Evolutionary conservation across 1,139 yeast species (phyloP).

Genomic region (Candida dubliniensis): DNA sequence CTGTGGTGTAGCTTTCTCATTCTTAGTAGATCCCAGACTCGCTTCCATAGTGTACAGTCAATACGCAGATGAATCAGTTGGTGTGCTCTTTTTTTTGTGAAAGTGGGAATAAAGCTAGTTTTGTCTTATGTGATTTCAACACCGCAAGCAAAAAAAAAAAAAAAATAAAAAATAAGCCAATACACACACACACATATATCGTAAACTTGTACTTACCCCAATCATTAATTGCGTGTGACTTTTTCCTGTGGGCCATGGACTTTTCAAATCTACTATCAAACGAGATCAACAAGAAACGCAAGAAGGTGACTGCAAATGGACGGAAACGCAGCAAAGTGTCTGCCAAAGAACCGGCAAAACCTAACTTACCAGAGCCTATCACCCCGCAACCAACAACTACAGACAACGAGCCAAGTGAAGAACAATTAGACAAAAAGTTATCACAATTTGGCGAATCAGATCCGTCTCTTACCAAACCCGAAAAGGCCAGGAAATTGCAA

Average conservation of each 20-base stretch:
- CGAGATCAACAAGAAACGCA: constrained; percentile 15
- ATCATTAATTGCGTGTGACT: no score
- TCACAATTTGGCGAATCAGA: constrained; percentile 12
- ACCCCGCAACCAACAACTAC: background rate
- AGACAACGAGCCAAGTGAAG: constrained; percentile 28
- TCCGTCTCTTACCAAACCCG: constrained; percentile 8
- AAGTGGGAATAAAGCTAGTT: background rate
- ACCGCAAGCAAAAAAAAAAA: background rate
- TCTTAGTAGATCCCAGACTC: background rate
- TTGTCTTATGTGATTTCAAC: background rate
- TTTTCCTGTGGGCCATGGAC: constrained; percentile 11
- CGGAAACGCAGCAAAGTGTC: constrained; percentile 11
- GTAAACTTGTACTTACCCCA: background rate
- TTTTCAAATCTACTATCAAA: constrained; percentile 18
- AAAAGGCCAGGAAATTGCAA: constrained; percentile 14
- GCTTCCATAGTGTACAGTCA: constrained; percentile 5
- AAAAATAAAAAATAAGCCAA: background rate
- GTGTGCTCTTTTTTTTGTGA: background rate
- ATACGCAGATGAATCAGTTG: constrained; percentile 6
- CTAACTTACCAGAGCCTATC: background rate
- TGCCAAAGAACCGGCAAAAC: constrained; percentile 5
- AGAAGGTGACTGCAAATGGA: constrained; percentile 15
- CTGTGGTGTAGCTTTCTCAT: background rate
- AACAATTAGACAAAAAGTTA: constrained; percentile 15
- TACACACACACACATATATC: background rate